Percentiles rank a stretch among this genome's conserved stretches.
Conservation (phyloP, 148 eudicot genomes). For the Persicaria tinctoria region DNA sequence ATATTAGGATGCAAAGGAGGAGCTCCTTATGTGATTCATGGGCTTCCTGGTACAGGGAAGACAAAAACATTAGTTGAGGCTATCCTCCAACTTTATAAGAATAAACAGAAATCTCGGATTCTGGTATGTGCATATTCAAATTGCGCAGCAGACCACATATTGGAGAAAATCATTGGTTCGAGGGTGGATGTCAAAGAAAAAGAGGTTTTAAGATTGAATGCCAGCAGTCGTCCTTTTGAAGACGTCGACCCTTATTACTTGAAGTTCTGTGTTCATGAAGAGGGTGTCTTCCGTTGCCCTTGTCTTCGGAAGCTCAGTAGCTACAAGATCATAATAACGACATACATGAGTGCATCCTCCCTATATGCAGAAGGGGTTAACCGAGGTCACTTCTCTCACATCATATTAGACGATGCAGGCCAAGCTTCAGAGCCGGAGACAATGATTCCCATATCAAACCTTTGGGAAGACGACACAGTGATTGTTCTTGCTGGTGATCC, state of each 20-base stretch:
- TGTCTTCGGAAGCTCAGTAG: constrained; percentile 21
- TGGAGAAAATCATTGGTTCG: constrained; percentile 42
- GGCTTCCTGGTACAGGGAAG: constrained; percentile 98
- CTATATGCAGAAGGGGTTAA: constrained; percentile 61
- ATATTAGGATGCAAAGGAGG: constrained; percentile 71
- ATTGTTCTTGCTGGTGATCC: constrained; percentile 97
- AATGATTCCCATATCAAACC: constrained; percentile 75
- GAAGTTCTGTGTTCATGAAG: constrained; percentile 45
- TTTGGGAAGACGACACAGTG: constrained; percentile 39
- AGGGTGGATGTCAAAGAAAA: constrained; percentile 17
- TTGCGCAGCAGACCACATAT: constrained; percentile 78
- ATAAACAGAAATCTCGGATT: constrained; percentile 23
- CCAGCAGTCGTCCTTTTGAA: constrained; percentile 55
- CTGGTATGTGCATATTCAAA: constrained; percentile 93
- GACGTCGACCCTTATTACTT: constrained; percentile 45
- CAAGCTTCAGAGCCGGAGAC: constrained; percentile 99
- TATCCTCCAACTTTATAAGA: constrained; percentile 58
- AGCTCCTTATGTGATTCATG: constrained; percentile 71
- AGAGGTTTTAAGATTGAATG: constrained; percentile 78
- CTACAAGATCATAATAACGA: constrained; percentile 57
- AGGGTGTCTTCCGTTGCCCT: constrained; percentile 52
- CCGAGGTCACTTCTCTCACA: constrained; percentile 67
- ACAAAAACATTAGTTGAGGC: constrained; percentile 75
- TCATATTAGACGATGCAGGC: constrained; percentile 91
- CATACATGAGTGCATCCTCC: constrained; percentile 63